Evolutionary conservation across 345 rosid genomes (phyloP), one percentile per base, ranked within the genome.

Genomic region (Gossypium thurberi): DNA sequence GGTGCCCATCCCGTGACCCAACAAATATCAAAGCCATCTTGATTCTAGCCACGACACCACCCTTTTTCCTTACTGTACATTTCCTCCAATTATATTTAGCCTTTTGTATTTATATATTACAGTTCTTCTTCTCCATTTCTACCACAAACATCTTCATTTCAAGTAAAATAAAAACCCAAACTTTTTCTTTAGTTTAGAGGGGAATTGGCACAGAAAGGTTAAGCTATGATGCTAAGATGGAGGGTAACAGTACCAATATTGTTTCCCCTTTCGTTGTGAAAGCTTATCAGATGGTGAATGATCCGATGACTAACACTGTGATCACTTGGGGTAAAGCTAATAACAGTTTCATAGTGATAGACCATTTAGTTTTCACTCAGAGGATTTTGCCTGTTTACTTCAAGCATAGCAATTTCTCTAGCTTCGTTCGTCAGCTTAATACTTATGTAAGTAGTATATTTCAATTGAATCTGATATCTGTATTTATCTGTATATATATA

Each of bases 351-450:
- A 81, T 93, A 76, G 98, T 95, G 57, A 73, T 85, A 78, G 91
- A 95, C 58, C 94, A 93, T 63, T 84, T 88, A 52, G 97, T 87
- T 74, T 90, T 95, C 84, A 88, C 97, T 8, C 90, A 84, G 66
- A 78, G 88, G 44, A 82, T 95, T 70, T 82, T 95, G 52, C 99
- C 98, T 15, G 85, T 86, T 37, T 93, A 88, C 64, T 95, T 95
- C 91, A 95, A 95, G 84, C 99, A 95, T 88, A 91, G 84, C 83
- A 95, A 92, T 70, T 95, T 92, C 83, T 92, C 97, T 74, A 95
- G 99, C 85, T 93, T 95, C 76, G 88, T 95, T 78, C 91, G 99
- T 6, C 99, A 95, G 74, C 87, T 95, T 59, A 95, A 95, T 46
- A 95, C 98, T 59, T 95, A 95, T 62, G 99, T 95, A 66, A 75